A percentile compares a stretch with the other conserved stretches of the same genome.
Evolutionary conservation across 495 filamentous ascomycete genomes (phyloP).

Genomic region (Amphirosellinia nigrospora): DNA sequence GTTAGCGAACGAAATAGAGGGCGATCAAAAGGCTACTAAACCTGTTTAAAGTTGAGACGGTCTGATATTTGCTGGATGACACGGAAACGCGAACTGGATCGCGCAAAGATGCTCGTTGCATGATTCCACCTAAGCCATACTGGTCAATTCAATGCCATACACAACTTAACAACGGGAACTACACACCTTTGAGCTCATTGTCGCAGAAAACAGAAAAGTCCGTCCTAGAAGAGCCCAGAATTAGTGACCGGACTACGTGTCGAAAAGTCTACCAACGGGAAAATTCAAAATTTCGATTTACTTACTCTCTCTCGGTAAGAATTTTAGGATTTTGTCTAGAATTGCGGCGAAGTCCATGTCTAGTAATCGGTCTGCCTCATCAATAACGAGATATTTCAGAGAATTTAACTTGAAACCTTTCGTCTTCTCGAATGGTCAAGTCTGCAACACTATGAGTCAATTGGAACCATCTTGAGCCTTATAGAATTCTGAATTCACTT

Average conservation of each 20-base stretch:
- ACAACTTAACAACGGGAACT: background rate
- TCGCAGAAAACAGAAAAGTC: constrained; percentile 94
- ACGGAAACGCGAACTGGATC: constrained; percentile 76
- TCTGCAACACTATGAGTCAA: background rate
- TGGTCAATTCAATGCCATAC: constrained; percentile 1
- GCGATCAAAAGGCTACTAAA: background rate
- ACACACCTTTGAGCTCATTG: constrained; percentile 76
- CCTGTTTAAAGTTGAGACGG: constrained; percentile 82
- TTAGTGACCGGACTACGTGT: background rate
- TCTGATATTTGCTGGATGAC: constrained; percentile 79
- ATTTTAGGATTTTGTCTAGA: constrained; percentile 89
- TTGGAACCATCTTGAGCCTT: background rate
- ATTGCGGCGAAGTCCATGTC: constrained; percentile 95
- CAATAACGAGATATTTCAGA: constrained; percentile 89
- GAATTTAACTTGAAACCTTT: constrained; percentile 85
- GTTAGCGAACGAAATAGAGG: background rate
- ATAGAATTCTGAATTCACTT: background rate
- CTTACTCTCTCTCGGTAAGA: constrained; percentile 74
- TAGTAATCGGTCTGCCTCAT: constrained; percentile 90
- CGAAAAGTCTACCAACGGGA: background rate
- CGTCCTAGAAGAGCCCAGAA: constrained; percentile 31
- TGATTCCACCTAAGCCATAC: constrained; percentile 66
- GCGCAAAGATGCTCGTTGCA: constrained; percentile 81
- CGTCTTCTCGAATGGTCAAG: constrained; percentile 96
- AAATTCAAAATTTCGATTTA: background rate